phyloP scores from a whole-genome alignment of 352 stramenopile genomes.

The Peronospora tabacina region DNA sequence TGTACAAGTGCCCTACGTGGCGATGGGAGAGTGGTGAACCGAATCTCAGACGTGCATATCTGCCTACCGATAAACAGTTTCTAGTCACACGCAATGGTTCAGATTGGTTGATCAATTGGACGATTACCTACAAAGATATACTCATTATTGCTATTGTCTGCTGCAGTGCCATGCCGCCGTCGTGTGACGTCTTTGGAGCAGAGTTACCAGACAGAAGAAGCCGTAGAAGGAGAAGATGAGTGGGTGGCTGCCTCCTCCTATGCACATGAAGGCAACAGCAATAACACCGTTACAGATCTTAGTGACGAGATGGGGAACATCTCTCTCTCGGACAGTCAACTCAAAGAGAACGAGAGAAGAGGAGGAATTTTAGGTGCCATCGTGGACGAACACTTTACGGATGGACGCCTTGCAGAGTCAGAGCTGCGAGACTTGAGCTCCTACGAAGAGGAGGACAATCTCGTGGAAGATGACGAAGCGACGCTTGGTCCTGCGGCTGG shows the following conservation, averaged over 20 bases:
- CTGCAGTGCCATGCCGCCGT: conserved; percentile 78
- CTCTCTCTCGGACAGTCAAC: conserved; percentile 35
- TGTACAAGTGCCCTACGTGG: conserved; percentile 96
- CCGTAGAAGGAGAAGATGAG: conserved; percentile 81
- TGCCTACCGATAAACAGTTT: conserved; percentile 84
- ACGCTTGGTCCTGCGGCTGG: conserved; percentile 22
- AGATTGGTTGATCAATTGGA: background rate
- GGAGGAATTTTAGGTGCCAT: conserved; percentile 50
- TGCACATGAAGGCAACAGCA: conserved; percentile 24
- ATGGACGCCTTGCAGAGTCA: conserved; percentile 10
- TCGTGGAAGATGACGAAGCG: conserved; percentile 63
- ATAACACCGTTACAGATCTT: conserved; percentile 33
- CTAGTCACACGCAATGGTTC: conserved; percentile 73
- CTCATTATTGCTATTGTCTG: background rate
- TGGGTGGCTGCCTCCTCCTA: conserved; percentile 88
- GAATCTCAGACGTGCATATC: conserved; percentile 45
- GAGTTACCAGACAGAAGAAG: conserved; percentile 60
- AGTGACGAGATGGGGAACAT: conserved; percentile 54
- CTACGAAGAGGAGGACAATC: conserved; percentile 74
- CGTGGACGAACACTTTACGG: conserved; percentile 63
- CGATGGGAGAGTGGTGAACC: conserved; percentile 82
- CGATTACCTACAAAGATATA: background rate
- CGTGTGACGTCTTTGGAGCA: conserved; percentile 70
- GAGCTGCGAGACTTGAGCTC: conserved; percentile 47
- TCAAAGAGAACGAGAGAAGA: background rate